These are phyloP conservation scores for Aspergillus vadensis DNA, from an alignment of 2,329 filamentous ascomycete species.

Conservation along the genomic window DNA sequence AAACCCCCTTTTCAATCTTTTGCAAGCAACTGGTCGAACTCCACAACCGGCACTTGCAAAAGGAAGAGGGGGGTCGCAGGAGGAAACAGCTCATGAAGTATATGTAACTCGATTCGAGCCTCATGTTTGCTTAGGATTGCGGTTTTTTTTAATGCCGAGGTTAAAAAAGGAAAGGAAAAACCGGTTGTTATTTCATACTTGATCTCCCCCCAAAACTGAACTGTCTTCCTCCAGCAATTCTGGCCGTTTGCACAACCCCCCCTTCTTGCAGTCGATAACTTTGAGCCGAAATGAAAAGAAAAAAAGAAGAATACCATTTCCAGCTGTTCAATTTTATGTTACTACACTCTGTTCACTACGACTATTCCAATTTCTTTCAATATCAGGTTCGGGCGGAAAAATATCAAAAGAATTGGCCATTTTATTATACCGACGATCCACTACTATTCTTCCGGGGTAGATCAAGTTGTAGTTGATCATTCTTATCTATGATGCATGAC, in stretches of 20 bases:
- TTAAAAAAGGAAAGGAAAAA: background rate
- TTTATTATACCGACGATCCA: background rate
- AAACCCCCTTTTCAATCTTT: conserved; percentile 18
- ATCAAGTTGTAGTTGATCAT: background rate
- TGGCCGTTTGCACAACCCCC: conserved; percentile 33
- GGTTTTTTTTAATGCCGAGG: conserved; percentile 28
- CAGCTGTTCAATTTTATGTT: conserved; percentile 24
- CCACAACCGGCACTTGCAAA: conserved; percentile 20
- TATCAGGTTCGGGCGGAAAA: conserved; percentile 33
- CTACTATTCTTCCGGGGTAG: background rate
- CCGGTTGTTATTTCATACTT: conserved; percentile 36
- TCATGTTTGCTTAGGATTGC: conserved; percentile 39
- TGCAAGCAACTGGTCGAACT: no score
- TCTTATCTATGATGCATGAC: no score
- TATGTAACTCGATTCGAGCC: conserved; percentile 45
- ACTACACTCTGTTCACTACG: conserved; percentile 32
- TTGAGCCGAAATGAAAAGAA: conserved; percentile 39
- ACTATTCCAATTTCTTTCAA: conserved; percentile 31
- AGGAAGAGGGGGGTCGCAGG: conserved; percentile 22
- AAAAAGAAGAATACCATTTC: conserved; percentile 42
- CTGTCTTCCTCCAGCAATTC: conserved; percentile 22
- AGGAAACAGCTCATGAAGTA: conserved; percentile 41
- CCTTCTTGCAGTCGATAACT: conserved; percentile 21
- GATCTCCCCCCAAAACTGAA: conserved; percentile 16
- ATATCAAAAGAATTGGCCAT: conserved; percentile 26